phyloP scores from a whole-genome alignment of 2,329 filamentous ascomycete genomes.

The Rhynchosporium secalis region DNA sequence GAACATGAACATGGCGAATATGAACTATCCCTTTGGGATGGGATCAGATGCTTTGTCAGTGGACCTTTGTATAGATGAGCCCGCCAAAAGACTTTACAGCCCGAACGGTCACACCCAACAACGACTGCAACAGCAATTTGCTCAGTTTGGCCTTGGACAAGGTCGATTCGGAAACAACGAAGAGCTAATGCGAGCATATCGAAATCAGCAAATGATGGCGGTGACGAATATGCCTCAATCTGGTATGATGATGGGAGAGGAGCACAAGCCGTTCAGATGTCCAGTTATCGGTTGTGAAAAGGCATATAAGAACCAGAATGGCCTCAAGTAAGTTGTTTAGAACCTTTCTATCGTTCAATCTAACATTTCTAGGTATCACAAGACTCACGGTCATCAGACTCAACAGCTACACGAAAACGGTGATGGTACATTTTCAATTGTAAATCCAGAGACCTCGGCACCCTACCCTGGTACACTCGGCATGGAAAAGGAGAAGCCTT shows the following conservation, averaged over 20 bases:
- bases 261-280: slow-evolving; percentile 96
- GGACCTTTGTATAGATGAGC: slow-evolving; percentile 79
- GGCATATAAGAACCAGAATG: slow-evolving; percentile 99
- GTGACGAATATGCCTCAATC: slow-evolving; percentile 40
- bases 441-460: slow-evolving; percentile 90
- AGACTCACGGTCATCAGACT: slow-evolving; percentile 89
- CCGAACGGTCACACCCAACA: slow-evolving; percentile 71
- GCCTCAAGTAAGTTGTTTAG: slow-evolving; percentile 72
- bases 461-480: slow-evolving; percentile 94
- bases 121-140: slow-evolving; percentile 65
- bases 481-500: slow-evolving; percentile 99
- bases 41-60: slow-evolving; percentile 52
- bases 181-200: slow-evolving; percentile 61
- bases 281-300: slow-evolving; percentile 98
- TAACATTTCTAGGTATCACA: slow-evolving; percentile 56
- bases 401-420: slow-evolving; percentile 96
- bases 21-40: slow-evolving; percentile 40
- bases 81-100: slow-evolving; percentile 89
- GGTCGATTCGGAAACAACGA: slow-evolving; percentile 65
- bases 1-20: slow-evolving; percentile 53
- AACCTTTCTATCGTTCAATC: neutral
- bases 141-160: slow-evolving; percentile 73
- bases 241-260: slow-evolving; percentile 68
- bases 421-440: slow-evolving; percentile 96
- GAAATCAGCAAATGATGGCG: slow-evolving; percentile 57